These are phyloP conservation scores for Pholiota molesta DNA, from an alignment of 768 basidiomycete genomes.

Conservation along the genomic window DNA sequence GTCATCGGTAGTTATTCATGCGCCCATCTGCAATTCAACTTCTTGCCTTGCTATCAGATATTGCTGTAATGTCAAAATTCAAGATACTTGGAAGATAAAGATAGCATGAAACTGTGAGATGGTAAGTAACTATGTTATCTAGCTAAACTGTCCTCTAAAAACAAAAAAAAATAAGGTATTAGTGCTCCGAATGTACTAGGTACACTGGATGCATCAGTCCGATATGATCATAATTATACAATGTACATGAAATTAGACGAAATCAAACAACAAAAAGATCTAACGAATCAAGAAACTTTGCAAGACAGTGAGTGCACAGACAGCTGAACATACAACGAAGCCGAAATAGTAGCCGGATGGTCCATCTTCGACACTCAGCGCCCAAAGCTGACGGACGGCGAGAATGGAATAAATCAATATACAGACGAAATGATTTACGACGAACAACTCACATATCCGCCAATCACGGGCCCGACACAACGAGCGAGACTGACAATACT, in stretches of 20 bases:
- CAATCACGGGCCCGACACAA: constrained; percentile 85
- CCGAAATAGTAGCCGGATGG: constrained; percentile 77
- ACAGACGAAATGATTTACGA: not conserved
- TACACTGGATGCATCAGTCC: not conserved
- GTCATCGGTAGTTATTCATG: not conserved
- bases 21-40: too few species aligned
- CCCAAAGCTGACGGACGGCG: constrained; percentile 61
- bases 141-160: not conserved
- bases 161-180: not conserved
- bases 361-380: constrained; percentile 64
- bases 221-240: not conserved
- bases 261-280: not conserved
- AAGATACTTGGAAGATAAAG: not conserved
- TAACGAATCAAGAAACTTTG: constrained; percentile 77
- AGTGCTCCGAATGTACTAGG: not conserved
- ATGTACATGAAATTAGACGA: not conserved
- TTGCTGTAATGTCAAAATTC: not conserved
- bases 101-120: not conserved
- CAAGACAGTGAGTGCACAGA: constrained; percentile 63
- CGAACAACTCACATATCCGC: constrained; percentile 67
- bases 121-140: not conserved
- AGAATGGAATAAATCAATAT: not conserved
- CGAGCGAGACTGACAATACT: constrained; percentile 93
- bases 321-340: constrained; percentile 66
- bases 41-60: not conserved